Base-by-base conservation (phyloP, 805 yeast genomes). In the Lachancea lanzarotensis region DNA sequence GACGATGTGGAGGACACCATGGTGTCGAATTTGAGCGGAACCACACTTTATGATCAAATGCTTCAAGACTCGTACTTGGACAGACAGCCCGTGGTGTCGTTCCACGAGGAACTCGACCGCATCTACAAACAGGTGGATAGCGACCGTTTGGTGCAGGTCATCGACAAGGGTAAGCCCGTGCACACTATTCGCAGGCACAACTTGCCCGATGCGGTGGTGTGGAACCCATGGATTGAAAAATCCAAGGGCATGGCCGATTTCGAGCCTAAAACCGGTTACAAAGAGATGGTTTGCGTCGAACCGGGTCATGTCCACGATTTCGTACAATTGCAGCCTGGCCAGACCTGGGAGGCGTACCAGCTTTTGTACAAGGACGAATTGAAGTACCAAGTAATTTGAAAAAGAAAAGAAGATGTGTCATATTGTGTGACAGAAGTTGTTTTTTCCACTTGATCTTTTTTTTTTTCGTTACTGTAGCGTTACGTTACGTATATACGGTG, bases 191-290 rank as follows among this genome's bases (percentile, higher is more conserved):
- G 76, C 43, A 74, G 95, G 59, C 68, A 67, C 13, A 82, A 82
- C 55, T 69, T 86, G 35, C 74, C 71, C 29, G 84, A 79, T 52
- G 68, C 75, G 30, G 98, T 93, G 40, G 97, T 93, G 45, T 93
- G 98, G 98, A 93, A 93, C 66, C 98, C 98, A 31, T 93, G 98
- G 98, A 71, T 77, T 52, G 75, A 83, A 45, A 86, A 84, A 63
- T 78, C 93, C n/a, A 71, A 68, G 19, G 81, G 83, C 1, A 86
- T 93, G 91, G 81, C 72, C 35, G 98, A 93, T 67, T 93, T 91
- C 58, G 76, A 73, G 55, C 98, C 98, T 41, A 87, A 85, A 62
- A 65, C 67, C 43, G 98, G 96, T 5, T 93, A 73, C 70, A 74
- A 79, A 53, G 72, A 82, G 38, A 91, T 93, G 98, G 78, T 93